Conservation (phyloP, 2,329 filamentous ascomycete species). For the Davidsoniella neocaledoniae region DNA sequence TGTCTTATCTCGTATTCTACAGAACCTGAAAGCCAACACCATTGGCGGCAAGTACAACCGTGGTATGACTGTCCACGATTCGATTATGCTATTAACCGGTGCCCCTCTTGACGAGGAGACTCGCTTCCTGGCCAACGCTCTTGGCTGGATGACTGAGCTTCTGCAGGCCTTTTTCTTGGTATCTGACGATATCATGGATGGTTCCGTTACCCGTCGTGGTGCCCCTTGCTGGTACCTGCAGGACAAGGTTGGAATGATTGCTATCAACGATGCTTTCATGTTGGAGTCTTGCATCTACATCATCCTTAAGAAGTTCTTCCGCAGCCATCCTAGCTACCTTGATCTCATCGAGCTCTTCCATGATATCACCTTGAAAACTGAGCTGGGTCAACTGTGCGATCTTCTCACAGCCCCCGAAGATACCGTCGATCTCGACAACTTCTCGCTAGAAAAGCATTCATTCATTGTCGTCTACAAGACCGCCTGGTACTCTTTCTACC, state of each 20-base stretch:
- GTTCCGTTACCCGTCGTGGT: constrained; percentile 83
- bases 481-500: constrained; percentile 97
- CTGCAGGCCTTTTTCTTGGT: constrained; percentile 98
- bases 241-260: constrained; percentile 78
- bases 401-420: constrained; percentile 93
- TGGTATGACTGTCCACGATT: constrained; percentile 94
- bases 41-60: constrained; percentile 96
- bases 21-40: constrained; percentile 75
- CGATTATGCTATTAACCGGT: constrained; percentile 59
- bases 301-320: constrained; percentile 88
- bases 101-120: constrained; percentile 59
- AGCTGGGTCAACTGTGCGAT: constrained; percentile 88
- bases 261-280: constrained; percentile 97
- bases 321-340: constrained; percentile 68
- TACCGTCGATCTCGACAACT: constrained; percentile 81
- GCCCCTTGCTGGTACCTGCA: constrained; percentile 94
- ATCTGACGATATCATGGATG: constrained; percentile 97
- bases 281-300: constrained; percentile 82
- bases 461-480: constrained; percentile 99
- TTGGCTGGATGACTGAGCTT: constrained; percentile 96
- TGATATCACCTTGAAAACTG: constrained; percentile 83
- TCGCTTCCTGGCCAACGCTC: constrained; percentile 72
- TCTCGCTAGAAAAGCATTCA: constrained; percentile 83
- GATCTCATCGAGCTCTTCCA: constrained; percentile 94
- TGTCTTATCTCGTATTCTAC: constrained; percentile 12